Evolutionary conservation across 2,329 filamentous ascomycete species (phyloP).

Genomic region (Zymoseptoria brevis): DNA sequence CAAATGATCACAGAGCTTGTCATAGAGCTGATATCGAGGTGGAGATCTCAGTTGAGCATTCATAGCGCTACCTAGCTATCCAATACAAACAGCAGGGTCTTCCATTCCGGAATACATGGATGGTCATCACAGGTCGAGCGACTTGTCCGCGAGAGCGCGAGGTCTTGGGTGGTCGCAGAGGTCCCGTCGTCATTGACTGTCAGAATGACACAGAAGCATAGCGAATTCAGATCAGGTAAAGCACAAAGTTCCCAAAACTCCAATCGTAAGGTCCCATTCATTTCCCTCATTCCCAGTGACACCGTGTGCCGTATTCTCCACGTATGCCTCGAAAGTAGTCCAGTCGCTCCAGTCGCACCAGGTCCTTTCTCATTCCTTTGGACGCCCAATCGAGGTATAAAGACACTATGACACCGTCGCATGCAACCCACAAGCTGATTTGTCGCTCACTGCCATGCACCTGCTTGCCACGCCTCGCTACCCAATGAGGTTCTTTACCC

Average conservation of each 20-base stretch:
- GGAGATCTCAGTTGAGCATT: not conserved
- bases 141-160: not conserved
- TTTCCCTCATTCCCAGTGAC: not conserved
- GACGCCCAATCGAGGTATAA: not conserved
- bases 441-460: not conserved
- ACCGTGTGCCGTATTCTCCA: not conserved
- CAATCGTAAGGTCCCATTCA: not conserved
- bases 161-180: not conserved
- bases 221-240: not conserved
- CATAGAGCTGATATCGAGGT: not conserved
- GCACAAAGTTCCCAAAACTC: not conserved
- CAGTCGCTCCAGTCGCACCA: not conserved
- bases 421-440: not conserved
- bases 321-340: not conserved
- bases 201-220: not conserved
- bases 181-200: not conserved
- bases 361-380: not conserved
- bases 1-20: not conserved
- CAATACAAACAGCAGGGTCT: not conserved
- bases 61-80: not conserved
- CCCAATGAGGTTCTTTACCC: not conserved
- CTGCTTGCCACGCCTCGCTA: slow-evolving; percentile 3
- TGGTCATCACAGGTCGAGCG: not conserved
- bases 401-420: not conserved
- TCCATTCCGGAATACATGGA: not conserved